These are phyloP conservation scores for Mycosphaerelloides madeirae DNA, from an alignment of 2,329 filamentous ascomycete species.

Conservation along the genomic window DNA sequence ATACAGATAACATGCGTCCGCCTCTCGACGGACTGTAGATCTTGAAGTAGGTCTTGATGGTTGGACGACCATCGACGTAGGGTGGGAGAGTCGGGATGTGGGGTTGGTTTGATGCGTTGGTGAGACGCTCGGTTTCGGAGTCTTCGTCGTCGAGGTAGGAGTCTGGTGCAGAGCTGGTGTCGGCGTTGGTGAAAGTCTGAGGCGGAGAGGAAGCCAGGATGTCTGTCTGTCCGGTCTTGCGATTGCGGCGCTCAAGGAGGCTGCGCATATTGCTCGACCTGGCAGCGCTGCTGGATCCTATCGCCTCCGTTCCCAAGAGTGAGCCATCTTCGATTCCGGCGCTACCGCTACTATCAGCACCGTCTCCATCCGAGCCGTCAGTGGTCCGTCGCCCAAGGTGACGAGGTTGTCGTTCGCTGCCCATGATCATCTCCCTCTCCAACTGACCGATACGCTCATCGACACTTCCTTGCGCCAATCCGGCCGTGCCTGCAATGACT, in stretches of 20 bases:
- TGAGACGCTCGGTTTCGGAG: conserved; percentile 6
- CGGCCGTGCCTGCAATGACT: conserved; percentile 35
- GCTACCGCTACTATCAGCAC: conserved; percentile 42
- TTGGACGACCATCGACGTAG: conserved; percentile 53
- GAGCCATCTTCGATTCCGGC: conserved; percentile 42
- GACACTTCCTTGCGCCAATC: conserved; percentile 41
- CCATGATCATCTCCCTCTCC: conserved; percentile 50
- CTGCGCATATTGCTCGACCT: conserved; percentile 23
- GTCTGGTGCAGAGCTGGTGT: conserved; percentile 2
- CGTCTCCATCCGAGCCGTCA: conserved; percentile 22
- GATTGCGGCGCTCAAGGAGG: conserved; percentile 25
- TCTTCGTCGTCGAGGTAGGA: conserved; percentile 6
- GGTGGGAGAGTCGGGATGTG: conserved; percentile 46
- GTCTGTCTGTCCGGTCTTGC: conserved; percentile 26
- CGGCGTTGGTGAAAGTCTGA: not conserved
- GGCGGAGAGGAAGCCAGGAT: conserved; percentile 13
- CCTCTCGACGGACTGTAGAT: conserved; percentile 57
- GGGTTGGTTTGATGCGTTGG: conserved; percentile 18
- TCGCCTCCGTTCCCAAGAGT: conserved; percentile 21
- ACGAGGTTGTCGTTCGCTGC: conserved; percentile 32
- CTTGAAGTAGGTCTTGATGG: conserved; percentile 59
- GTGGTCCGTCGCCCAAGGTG: conserved; percentile 24
- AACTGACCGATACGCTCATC: conserved; percentile 52
- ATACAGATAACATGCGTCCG: conserved; percentile 56
- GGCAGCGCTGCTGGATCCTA: conserved; percentile 3